A percentile compares a stretch with the other conserved stretches of the same genome.
Evolutionary conservation across 2,329 filamentous ascomycete genomes (phyloP).

Genomic region (Colletotrichum kahawae): DNA sequence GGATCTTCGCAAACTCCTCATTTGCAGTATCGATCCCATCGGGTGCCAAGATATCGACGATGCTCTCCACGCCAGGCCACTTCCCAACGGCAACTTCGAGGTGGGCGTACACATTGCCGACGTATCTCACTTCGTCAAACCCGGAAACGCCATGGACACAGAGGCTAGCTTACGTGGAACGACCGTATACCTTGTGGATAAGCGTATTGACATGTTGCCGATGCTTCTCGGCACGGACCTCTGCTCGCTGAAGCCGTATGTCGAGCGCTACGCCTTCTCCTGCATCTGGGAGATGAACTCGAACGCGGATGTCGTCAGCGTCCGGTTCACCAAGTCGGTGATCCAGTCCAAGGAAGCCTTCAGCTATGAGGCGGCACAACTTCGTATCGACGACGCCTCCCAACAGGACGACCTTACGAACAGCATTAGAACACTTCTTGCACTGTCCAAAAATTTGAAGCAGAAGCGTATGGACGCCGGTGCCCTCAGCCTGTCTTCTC

Average conservation of each 20-base stretch:
- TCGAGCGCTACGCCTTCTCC: slow-evolving; percentile 91
- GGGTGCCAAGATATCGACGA: slow-evolving; percentile 99
- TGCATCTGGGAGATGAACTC: slow-evolving; percentile 87
- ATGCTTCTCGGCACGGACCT: slow-evolving; percentile 95
- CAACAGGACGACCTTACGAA: slow-evolving; percentile 89
- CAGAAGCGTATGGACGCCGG: slow-evolving; percentile 97
- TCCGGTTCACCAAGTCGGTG: slow-evolving; percentile 96
- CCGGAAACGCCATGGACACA: slow-evolving; percentile 94
- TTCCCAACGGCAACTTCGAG: slow-evolving; percentile 93
- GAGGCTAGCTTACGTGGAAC: slow-evolving; percentile 95
- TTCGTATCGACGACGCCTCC: slow-evolving; percentile 87
- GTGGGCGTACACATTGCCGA: slow-evolving; percentile 98
- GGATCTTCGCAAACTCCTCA: slow-evolving; percentile 83
- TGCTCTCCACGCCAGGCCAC: slow-evolving; percentile 82
- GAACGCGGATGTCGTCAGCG: slow-evolving; percentile 82
- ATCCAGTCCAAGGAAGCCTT: slow-evolving; percentile 97
- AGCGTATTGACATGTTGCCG: slow-evolving; percentile 99
- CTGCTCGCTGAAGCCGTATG: slow-evolving; percentile 95
- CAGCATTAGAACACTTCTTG: slow-evolving; percentile 85
- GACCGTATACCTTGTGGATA: slow-evolving; percentile 97
- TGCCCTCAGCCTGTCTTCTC: slow-evolving; percentile 93
- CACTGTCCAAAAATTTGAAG: slow-evolving; percentile 89
- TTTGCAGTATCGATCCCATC: slow-evolving; percentile 96
- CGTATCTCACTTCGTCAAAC: slow-evolving; percentile 98
- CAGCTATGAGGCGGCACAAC: slow-evolving; percentile 95